phyloP scores from a whole-genome alignment of 192 early-diverging fungal species.

The Coemansia sp. region DNA sequence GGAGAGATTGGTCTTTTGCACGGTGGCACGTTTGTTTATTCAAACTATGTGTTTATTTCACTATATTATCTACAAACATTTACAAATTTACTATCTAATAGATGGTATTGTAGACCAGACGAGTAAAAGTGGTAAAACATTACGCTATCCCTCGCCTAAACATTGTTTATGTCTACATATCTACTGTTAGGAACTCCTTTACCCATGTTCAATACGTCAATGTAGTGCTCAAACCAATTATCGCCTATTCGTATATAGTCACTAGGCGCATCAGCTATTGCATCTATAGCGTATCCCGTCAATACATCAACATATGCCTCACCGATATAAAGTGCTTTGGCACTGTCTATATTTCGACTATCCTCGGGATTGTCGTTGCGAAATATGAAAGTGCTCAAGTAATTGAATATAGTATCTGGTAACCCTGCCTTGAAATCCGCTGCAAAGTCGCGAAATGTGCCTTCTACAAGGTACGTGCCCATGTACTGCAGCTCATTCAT shows the following conservation, averaged over 20 bases:
- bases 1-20: too few relatives aligned
- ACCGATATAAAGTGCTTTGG: not conserved
- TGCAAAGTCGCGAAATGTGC: not conserved
- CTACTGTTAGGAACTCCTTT: not conserved
- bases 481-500: not conserved
- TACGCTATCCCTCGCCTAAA: too few relatives aligned
- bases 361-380: not conserved
- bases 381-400: not conserved
- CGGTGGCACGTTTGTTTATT: too few relatives aligned
- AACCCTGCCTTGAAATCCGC: not conserved
- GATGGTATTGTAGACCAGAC: too few relatives aligned
- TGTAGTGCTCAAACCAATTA: not conserved
- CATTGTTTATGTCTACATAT: too few relatives aligned
- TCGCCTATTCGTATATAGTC: not conserved
- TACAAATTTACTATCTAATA: too few relatives aligned
- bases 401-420: not conserved
- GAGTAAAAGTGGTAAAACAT: too few relatives aligned
- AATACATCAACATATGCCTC: not conserved
- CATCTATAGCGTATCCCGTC: not conserved
- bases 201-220: not conserved
- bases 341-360: not conserved
- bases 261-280: not conserved
- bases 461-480: not conserved
- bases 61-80: too few relatives aligned
- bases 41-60: too few relatives aligned